Conservation (phyloP, 768 basidiomycete genomes). For the Cystobasidium tubakii region DNA sequence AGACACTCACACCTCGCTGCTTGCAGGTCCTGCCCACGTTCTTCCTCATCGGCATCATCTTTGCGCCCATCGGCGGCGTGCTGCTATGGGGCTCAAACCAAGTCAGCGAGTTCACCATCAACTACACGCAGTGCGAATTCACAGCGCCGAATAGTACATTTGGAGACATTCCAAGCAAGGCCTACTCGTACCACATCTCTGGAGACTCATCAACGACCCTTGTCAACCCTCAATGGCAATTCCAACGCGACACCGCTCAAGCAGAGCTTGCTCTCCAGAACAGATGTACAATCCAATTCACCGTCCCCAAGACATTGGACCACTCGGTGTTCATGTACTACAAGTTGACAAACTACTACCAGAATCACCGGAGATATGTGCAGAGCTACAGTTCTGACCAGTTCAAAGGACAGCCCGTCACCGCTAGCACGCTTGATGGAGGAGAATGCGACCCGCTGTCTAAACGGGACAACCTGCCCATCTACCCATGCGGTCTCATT, state of each 20-base stretch:
- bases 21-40: slow-evolving; percentile 73
- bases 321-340: slow-evolving; percentile 85
- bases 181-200: slow-evolving; percentile 61
- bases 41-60: slow-evolving; percentile 87
- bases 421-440: slow-evolving; percentile 53
- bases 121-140: slow-evolving; percentile 88
- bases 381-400: slow-evolving; percentile 80
- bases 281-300: slow-evolving; percentile 73
- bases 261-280: slow-evolving; percentile 51
- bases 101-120: slow-evolving; percentile 87
- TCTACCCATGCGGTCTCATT: slow-evolving; percentile 94
- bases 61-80: slow-evolving; percentile 84
- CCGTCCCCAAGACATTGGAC: slow-evolving; percentile 68
- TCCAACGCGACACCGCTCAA: slow-evolving; percentile 56
- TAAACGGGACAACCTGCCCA: slow-evolving; percentile 54
- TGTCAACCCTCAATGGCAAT: slow-evolving; percentile 66
- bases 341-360: slow-evolving; percentile 89
- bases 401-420: slow-evolving; percentile 66
- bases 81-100: slow-evolving; percentile 80
- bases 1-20: not conserved
- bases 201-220: slow-evolving; percentile 52
- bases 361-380: slow-evolving; percentile 97
- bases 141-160: slow-evolving; percentile 56
- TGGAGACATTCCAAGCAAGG: slow-evolving; percentile 56
- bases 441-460: slow-evolving; percentile 78